phyloP scores from a whole-genome alignment of 352 stramenopile genomes.

The Hyaloperonospora arabidopsidis region DNA sequence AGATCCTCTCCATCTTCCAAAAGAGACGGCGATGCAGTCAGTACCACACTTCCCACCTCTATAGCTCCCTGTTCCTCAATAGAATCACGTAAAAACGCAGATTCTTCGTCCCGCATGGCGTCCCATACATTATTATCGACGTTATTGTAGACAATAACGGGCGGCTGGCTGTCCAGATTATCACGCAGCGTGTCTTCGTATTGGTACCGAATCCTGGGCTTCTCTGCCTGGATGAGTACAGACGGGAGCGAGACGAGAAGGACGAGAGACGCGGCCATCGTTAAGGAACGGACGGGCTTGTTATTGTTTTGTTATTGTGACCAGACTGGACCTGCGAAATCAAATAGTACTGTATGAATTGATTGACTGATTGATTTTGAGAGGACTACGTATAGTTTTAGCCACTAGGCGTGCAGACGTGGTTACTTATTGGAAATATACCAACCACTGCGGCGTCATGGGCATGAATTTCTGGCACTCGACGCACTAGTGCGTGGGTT shows the following conservation, averaged over 20 bases:
- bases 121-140: constrained; percentile 22
- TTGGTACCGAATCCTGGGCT: constrained; percentile 15
- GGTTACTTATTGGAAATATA: too few species aligned
- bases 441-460: constrained; percentile 32
- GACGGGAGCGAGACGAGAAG: constrained; percentile 10
- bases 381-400: too few species aligned
- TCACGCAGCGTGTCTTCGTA: constrained; percentile 21
- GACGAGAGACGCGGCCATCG: constrained; percentile 18
- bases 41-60: constrained; percentile 5
- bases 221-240: constrained; percentile 10
- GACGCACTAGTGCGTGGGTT: constrained; percentile 75
- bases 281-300: background rate
- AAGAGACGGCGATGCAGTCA: constrained; percentile 40
- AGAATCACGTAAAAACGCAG: constrained; percentile 8
- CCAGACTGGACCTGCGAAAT: too few species aligned
- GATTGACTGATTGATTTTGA: background rate
- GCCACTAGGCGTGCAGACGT: too few species aligned
- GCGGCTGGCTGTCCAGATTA: constrained; percentile 4
- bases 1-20: constrained; percentile 62
- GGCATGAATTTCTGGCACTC: constrained; percentile 88
- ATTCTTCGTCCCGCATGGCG: constrained; percentile 7
- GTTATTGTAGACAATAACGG: constrained; percentile 8
- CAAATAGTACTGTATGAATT: too few species aligned
- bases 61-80: constrained; percentile 1
- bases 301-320: background rate